Base-by-base conservation (phyloP, 176 grass and related monocot species). In the maize (Zea mays) region DNA sequence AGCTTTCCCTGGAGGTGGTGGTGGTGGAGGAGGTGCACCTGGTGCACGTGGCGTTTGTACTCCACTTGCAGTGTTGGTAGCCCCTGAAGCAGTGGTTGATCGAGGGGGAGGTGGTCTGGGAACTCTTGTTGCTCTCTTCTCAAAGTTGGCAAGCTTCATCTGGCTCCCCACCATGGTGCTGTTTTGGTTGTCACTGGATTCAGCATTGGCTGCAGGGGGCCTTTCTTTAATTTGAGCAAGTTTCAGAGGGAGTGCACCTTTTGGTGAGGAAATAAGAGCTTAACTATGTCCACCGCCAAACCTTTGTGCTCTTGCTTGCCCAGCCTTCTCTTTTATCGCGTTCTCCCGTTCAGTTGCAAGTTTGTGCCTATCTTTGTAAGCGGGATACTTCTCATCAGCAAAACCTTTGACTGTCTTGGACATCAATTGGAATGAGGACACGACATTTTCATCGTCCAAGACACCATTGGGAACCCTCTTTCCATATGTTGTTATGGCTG, bases 191-290 rank as follows among this genome's bases (percentile, higher is more conserved):
- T 87, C 84, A 69, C 43, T 81, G 8, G 94, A 13, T 39, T 71
- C 84, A 57, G 52, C 33, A 55, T 73, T 86, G 6, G 80, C 66
- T 62, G 43, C 5, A 3, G 72, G 76, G 40, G 59, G 62, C 51
- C 85, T 97, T 84, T 97, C 94, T 79, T 88, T 97, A 74, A 97
- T 97, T 37, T 86, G 86, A 52, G 91, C 68, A 37, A 97, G 94
- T 85, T 90, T 93, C 72, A 79, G 78, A 19, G 94, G 94, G 10
- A 97, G 83, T 20, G 74, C 56, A 67, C 57, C 54, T 61, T 69
- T 82, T 9, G 86, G 83, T 27, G 76, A 49, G 20, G 76, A 19
- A 35, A 74, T 58, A 57, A 82, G 52, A 35, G 54, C 83, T 51
- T 61, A 88, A 39, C 81, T 81, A 46, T 68, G 62, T 5, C 62